These are phyloP conservation scores for Carex parvula DNA, from an alignment of 176 grass and related monocot genomes.

Conservation along the genomic window DNA sequence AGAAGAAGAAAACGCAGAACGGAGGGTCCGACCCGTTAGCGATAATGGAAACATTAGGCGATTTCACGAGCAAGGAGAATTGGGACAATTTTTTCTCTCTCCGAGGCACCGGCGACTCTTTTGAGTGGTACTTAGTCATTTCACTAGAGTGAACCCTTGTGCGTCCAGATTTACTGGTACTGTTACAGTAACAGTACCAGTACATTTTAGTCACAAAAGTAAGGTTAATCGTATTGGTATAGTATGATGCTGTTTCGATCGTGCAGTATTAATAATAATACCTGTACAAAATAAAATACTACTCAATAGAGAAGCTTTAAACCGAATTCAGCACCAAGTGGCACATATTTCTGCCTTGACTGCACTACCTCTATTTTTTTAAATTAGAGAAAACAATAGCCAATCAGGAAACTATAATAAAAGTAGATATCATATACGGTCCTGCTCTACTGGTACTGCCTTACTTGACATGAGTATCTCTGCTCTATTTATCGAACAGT, in stretches of 20 bases:
- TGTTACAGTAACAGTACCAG: neutral
- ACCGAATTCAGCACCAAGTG: neutral
- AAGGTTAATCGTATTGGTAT: neutral
- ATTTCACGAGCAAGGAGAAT: constrained; percentile 97
- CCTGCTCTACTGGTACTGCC: neutral
- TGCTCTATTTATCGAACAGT: neutral
- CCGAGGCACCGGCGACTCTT: constrained; percentile 72
- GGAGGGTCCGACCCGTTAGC: neutral
- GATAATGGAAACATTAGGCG: constrained; percentile 61
- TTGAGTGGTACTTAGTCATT: constrained; percentile 59
- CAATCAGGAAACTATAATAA: neutral
- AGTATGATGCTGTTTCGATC: neutral
- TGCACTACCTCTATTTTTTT: neutral
- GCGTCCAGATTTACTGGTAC: neutral
- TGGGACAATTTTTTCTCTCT: constrained; percentile 97
- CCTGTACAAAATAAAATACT: neutral
- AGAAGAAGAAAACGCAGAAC: constrained; percentile 4
- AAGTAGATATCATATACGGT: neutral
- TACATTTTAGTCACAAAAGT: neutral
- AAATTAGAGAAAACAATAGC: neutral
- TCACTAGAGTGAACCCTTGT: neutral
- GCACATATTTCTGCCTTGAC: neutral
- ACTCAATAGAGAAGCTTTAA: neutral
- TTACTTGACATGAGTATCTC: neutral
- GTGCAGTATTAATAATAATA: neutral